These are phyloP conservation scores for Nemania abortiva DNA, from an alignment of 2,329 filamentous ascomycete genomes.

Conservation along the genomic window DNA sequence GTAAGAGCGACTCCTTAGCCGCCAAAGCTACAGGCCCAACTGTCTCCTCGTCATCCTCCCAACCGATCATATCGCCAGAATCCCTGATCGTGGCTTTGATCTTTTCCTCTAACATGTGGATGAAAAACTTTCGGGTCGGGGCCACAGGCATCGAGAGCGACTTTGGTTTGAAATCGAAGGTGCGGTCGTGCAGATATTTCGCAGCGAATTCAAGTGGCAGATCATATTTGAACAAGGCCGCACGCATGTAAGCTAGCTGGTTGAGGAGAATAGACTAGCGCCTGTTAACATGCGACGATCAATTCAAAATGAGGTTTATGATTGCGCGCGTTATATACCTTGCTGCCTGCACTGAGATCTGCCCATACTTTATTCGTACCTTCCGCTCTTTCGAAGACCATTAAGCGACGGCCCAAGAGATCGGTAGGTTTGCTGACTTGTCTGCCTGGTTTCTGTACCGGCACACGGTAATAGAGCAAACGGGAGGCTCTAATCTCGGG, in stretches of 20 bases:
- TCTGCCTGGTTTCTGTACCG: too few relatives aligned
- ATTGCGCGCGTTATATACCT: not conserved
- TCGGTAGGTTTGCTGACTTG: too few relatives aligned
- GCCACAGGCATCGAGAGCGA: conserved; percentile 17
- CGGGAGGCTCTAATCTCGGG: conserved; percentile 7
- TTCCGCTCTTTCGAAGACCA: not conserved
- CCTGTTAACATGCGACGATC: not conserved
- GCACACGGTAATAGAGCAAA: conserved; percentile 6
- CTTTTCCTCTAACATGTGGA: conserved; percentile 11
- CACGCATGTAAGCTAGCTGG: conserved; percentile 8
- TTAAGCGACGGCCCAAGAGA: conserved; percentile 9
- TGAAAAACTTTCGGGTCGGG: conserved; percentile 9
- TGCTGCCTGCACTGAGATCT: not conserved
- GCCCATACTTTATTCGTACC: conserved; percentile 8
- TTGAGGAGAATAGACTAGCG: conserved; percentile 16
- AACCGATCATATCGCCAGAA: conserved; percentile 11
- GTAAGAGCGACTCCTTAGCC: conserved; percentile 11
- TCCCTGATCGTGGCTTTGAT: conserved; percentile 14
- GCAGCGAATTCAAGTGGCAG: conserved; percentile 3
- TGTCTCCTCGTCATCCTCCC: conserved; percentile 10
- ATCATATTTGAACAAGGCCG: conserved; percentile 11
- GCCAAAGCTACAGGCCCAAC: conserved; percentile 15
- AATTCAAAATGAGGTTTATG: too few relatives aligned
- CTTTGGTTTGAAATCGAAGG: conserved; percentile 9
- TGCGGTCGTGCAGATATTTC: conserved; percentile 10